Base-by-base conservation (phyloP, 2,329 filamentous ascomycete species). In the Sporothrix protearum region DNA sequence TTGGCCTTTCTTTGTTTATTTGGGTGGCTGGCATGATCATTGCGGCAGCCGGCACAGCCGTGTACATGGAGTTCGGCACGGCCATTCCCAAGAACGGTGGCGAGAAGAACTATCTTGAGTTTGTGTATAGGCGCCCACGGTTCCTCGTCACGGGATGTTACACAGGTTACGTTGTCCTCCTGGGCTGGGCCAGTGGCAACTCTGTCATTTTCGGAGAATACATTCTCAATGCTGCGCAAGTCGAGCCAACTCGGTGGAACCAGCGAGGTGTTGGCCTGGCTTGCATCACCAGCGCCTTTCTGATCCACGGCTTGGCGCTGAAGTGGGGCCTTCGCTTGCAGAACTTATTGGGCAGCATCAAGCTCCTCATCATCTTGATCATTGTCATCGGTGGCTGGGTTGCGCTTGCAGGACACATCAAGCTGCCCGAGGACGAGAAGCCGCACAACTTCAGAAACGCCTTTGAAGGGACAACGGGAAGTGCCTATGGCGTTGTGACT, bases 121-220 rank as follows among this genome's bases (percentile, higher is more conserved):
- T 83, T 77, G 86, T 89, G 68, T 91, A 85, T 80, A 83, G 85
- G 47, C 85, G 82, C 75, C 89, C 89, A 1, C 84, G 82, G 75
- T 90, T 90, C 77, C 83, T 91, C 9, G 84, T 83, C 61, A 91
- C 88, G 8, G 85, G 84, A 16, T 80, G 90, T 71, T 91, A 89
- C 78, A 82, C 85, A 3, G 84, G 85, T 39, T 90, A 91, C 73
- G 86, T 89, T 14, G 76, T 91, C 33, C 83, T 91, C 0, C 84
- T 91, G 22, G 88, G 86, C 14, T 91, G 88, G 88, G 88, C 88
- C 0, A 87, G 86, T 7, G 87, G 87, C 16, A 92, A 92, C 79
- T 90, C 86, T 0, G 87, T 92, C 74, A 85, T 91, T 51, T 91
- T 92, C 74, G 89, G 89, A 73, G 88, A 91, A 77, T 92, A 92